These are phyloP conservation scores for Fusarium sarcochroum DNA, from an alignment of 2,329 filamentous ascomycete genomes.

Conservation along the genomic window DNA sequence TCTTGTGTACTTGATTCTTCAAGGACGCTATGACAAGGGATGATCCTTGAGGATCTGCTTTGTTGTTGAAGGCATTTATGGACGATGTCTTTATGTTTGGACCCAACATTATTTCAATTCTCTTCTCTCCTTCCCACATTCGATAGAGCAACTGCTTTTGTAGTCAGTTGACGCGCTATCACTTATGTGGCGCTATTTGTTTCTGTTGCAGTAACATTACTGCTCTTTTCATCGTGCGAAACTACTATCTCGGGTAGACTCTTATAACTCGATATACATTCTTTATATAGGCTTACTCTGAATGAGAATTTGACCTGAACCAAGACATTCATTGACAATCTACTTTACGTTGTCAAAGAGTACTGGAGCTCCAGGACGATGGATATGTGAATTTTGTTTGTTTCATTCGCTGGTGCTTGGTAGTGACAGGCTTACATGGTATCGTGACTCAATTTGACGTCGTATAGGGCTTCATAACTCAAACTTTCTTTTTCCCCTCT, in stretches of 20 bases:
- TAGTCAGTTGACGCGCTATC: background rate
- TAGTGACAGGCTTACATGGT: background rate
- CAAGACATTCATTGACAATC: background rate
- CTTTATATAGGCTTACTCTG: background rate
- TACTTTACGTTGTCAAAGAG: background rate
- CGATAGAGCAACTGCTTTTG: background rate
- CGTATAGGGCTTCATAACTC: background rate
- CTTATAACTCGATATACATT: background rate
- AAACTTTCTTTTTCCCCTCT: background rate
- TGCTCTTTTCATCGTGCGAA: background rate
- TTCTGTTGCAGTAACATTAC: constrained; percentile 8
- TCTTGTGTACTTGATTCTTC: background rate
- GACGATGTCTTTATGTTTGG: background rate
- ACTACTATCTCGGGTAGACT: background rate
- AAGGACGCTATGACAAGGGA: background rate
- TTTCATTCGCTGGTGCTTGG: background rate
- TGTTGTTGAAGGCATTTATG: background rate
- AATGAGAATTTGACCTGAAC: background rate
- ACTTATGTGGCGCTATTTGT: background rate
- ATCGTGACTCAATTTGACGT: background rate
- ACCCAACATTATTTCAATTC: background rate
- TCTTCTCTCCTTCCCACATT: background rate
- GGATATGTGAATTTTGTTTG: no score
- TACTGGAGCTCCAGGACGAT: no score
- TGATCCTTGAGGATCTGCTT: background rate